Percentiles rank a stretch among this genome's conserved stretches.
These are phyloP conservation scores for Musa acuminata DNA, from an alignment of 176 grass and related monocot genomes.

Conservation along the genomic window DNA sequence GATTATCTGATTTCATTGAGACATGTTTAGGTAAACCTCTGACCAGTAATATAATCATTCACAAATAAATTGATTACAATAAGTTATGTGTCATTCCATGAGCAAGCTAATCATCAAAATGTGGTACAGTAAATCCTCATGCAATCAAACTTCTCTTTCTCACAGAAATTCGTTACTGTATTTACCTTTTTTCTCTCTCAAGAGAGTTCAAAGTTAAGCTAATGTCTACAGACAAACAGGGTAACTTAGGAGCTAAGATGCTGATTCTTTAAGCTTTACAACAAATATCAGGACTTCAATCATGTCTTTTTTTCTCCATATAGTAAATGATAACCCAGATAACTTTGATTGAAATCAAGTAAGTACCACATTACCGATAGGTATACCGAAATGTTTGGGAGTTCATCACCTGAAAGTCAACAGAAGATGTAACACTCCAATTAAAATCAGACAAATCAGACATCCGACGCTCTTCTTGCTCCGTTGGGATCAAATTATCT, in stretches of 20 bases:
- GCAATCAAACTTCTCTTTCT: too few species aligned
- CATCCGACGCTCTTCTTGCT: conserved; percentile 74
- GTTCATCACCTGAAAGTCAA: conserved; percentile 48
- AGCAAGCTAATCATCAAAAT: not conserved
- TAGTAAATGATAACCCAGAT: not conserved
- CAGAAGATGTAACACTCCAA: conserved; percentile 80
- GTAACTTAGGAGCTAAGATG: not conserved
- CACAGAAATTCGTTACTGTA: too few species aligned
- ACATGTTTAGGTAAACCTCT: not conserved
- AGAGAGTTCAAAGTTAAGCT: too few species aligned
- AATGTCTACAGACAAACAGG: too few species aligned
- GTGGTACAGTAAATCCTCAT: too few species aligned
- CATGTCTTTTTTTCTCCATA: not conserved
- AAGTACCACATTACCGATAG: not conserved
- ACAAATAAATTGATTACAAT: not conserved
- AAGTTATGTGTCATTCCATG: not conserved
- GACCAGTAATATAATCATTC: not conserved
- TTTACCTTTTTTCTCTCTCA: too few species aligned
- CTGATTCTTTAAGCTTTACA: not conserved
- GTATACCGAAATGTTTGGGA: not conserved
- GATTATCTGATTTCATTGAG: not conserved
- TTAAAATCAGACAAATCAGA: conserved; percentile 87
- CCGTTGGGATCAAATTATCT: conserved; percentile 27
- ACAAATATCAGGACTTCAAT: not conserved
- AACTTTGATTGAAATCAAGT: not conserved